Percentiles rank a stretch among this genome's conserved stretches.
Evolutionary conservation across 495 filamentous ascomycete genomes (phyloP).

Genomic region (Trichoderma reesei): DNA sequence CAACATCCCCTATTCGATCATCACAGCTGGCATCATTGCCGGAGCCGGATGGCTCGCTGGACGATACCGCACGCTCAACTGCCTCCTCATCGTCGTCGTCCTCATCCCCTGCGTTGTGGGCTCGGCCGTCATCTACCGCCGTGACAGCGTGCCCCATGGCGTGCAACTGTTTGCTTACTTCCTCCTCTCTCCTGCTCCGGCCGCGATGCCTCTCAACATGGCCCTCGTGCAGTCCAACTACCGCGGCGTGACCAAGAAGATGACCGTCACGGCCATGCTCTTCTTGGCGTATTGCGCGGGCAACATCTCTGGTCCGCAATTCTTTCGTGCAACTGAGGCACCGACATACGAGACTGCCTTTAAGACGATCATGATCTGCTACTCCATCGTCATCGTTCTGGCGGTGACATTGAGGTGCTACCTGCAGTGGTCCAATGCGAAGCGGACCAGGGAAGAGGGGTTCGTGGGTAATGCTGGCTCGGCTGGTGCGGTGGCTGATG

Average conservation of each 20-base stretch:
- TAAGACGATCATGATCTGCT: slow-evolving; percentile 43
- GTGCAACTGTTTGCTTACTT: slow-evolving; percentile 27
- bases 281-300: slow-evolving; percentile 56
- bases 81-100: slow-evolving; percentile 26
- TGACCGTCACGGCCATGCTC: slow-evolving; percentile 51
- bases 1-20: slow-evolving; percentile 28
- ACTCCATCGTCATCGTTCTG: slow-evolving; percentile 32
- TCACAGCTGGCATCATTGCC: slow-evolving; percentile 24
- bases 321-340: slow-evolving; percentile 22
- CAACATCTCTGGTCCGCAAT: slow-evolving; percentile 34
- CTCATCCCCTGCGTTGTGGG: slow-evolving; percentile 27
- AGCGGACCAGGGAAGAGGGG: slow-evolving; percentile 31
- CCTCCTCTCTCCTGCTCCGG: slow-evolving; percentile 24
- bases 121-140: slow-evolving; percentile 28
- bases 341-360: slow-evolving; percentile 37
- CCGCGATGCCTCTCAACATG: slow-evolving; percentile 24
- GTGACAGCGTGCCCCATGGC: slow-evolving; percentile 18
- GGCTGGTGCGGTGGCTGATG: slow-evolving; percentile 34
- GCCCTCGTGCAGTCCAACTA: slow-evolving; percentile 45
- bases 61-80: slow-evolving; percentile 29
- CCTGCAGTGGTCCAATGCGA: slow-evolving; percentile 30
- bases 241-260: slow-evolving; percentile 66
- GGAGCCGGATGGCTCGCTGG: slow-evolving; percentile 31
- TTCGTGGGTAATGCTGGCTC: slow-evolving; percentile 30
- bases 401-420: slow-evolving; percentile 32